Percentiles rank a stretch among this genome's conserved stretches.
Conservation (phyloP, 2,329 filamentous ascomycete genomes). For the Lanzia echinophila region DNA sequence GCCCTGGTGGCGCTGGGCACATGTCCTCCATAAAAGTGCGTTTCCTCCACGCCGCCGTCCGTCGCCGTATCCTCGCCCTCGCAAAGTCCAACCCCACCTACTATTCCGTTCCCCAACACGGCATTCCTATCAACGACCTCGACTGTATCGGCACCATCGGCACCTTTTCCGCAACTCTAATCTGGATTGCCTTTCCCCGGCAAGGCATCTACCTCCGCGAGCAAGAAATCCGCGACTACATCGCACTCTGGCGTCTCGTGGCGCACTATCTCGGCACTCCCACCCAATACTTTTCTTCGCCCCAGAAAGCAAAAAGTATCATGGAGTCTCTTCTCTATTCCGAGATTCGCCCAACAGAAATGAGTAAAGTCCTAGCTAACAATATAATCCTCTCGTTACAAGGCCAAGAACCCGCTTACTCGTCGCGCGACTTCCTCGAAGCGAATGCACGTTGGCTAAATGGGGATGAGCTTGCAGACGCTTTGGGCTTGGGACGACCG, state of each 20-base stretch:
- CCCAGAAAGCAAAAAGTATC: constrained; percentile 48
- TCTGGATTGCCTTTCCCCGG: constrained; percentile 63
- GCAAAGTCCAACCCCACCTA: constrained; percentile 51
- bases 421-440: constrained; percentile 59
- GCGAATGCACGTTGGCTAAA: constrained; percentile 66
- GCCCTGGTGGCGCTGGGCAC: constrained; percentile 61
- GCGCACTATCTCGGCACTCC: constrained; percentile 66
- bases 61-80: constrained; percentile 56
- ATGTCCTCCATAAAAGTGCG: constrained; percentile 60
- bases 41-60: constrained; percentile 61
- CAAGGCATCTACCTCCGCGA: constrained; percentile 61
- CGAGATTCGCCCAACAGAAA: constrained; percentile 59
- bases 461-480: constrained; percentile 54
- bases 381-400: constrained; percentile 69
- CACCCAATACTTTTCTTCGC: constrained; percentile 50
- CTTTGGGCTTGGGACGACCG: constrained; percentile 36
- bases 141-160: constrained; percentile 67
- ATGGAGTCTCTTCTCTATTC: constrained; percentile 63
- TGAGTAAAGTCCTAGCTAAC: constrained; percentile 59
- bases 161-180: constrained; percentile 60
- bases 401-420: constrained; percentile 56
- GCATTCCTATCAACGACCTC: constrained; percentile 68
- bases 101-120: constrained; percentile 51
- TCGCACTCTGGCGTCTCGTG: constrained; percentile 71
- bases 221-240: constrained; percentile 61